phyloP scores from a whole-genome alignment of 208 protist species.

The Leptomonas seymouri region DNA sequence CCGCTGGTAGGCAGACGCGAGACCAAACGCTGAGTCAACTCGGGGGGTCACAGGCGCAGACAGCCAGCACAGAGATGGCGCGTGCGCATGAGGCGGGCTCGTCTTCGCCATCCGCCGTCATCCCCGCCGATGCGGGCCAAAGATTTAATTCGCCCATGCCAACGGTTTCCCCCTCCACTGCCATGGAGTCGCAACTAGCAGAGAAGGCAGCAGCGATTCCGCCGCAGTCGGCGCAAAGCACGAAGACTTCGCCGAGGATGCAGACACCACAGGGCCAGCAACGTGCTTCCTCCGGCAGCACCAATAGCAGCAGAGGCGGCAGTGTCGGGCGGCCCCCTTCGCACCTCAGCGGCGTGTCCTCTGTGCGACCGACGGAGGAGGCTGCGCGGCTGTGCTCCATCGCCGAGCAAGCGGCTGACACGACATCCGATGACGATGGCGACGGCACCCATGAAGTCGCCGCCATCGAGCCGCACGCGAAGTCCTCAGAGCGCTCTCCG shows the following conservation, averaged over 20 bases:
- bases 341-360: constrained; percentile 43
- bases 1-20: not conserved
- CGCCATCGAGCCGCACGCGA: not conserved
- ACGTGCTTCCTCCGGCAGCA: constrained; percentile 18
- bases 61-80: constrained; percentile 37
- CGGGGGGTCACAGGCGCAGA: constrained; percentile 18
- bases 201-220: not conserved
- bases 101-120: constrained; percentile 30
- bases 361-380: constrained; percentile 29
- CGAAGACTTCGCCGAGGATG: not conserved
- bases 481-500: not conserved
- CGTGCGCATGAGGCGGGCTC: constrained; percentile 10
- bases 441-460: not conserved
- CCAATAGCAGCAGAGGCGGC: constrained; percentile 18
- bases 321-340: constrained; percentile 25
- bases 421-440: constrained; percentile 34
- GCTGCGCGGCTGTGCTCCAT: constrained; percentile 22
- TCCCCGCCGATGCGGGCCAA: not conserved
- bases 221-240: not conserved
- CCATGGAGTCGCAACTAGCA: not conserved
- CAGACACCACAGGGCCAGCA: constrained; percentile 15
- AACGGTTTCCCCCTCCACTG: not conserved
- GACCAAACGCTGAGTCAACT: constrained; percentile 21
- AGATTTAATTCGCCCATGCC: not conserved
- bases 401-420: constrained; percentile 13